phyloP scores from a whole-genome alignment of 2,329 filamentous ascomycete species.

The Sclerotinia spermophila region DNA sequence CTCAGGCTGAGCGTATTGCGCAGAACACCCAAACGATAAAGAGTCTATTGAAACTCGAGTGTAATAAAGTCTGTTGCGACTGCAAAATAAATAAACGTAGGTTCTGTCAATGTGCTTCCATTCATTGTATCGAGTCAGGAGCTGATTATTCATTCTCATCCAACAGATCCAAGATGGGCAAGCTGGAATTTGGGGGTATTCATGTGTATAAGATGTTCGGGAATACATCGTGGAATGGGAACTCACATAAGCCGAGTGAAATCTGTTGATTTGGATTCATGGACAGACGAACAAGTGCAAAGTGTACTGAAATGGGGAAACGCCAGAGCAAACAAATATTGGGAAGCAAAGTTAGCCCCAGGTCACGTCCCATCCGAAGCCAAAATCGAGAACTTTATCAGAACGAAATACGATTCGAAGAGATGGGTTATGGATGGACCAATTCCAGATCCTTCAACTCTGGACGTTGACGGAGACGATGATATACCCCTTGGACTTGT shows the following conservation, averaged over 20 bases:
- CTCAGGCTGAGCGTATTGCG: constrained; percentile 80
- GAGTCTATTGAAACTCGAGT: constrained; percentile 86
- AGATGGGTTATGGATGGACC: constrained; percentile 98
- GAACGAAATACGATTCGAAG: constrained; percentile 98
- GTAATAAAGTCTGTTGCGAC: constrained; percentile 95
- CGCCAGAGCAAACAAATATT: constrained; percentile 94
- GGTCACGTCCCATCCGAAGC: constrained; percentile 92
- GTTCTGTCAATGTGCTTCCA: constrained; percentile 36
- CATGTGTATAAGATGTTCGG: constrained; percentile 96
- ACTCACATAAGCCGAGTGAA: constrained; percentile 98
- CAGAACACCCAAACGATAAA: constrained; percentile 95
- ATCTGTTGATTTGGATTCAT: constrained; percentile 94
- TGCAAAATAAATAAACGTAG: constrained; percentile 98
- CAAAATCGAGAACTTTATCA: constrained; percentile 99
- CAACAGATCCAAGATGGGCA: constrained; percentile 92
- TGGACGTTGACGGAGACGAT: constrained; percentile 82
- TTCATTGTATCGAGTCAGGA: not conserved
- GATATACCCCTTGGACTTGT: constrained; percentile 65
- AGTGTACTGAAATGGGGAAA: constrained; percentile 96
- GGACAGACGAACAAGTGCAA: constrained; percentile 97
- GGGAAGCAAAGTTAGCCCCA: constrained; percentile 89
- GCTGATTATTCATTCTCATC: not conserved
- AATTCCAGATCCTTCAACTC: constrained; percentile 84
- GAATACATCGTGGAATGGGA: constrained; percentile 97
- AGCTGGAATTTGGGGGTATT: constrained; percentile 99